Base-by-base conservation (phyloP, 148 eudicot species). In the Chenopodium album region DNA sequence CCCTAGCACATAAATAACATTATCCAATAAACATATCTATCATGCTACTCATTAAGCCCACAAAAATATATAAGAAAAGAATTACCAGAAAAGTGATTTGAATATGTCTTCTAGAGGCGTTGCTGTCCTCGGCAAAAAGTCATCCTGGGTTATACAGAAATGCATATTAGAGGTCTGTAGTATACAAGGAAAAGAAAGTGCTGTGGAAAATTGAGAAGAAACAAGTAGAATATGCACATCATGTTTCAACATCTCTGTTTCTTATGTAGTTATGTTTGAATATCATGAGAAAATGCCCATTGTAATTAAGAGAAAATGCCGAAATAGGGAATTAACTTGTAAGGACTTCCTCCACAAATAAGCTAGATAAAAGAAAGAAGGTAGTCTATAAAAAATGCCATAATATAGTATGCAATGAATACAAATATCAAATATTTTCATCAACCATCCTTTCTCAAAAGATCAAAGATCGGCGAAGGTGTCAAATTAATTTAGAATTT, bases 81-180 rank as follows among this genome's bases (percentile, higher is more conserved):
- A 44, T 86, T 90, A 96, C 99, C 99, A 97, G 89, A 94, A 92
- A 71, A 97, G 90, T 4, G 99, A 97, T 88, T 90, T 97, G 86
- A 94, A 97, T 72, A 97, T 94, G 85, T 97, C 98, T 90, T 97
- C 97, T 84, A 97, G 86, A 10, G 99, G 99, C 19, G 98, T 97
- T 46, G 99, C 97, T 80, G 99, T 97, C 82, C 99, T 88, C 6
- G 99, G 99, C 89, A 97, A 92, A 88, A 94, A 97, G 85, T 97
- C 99, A 80, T 97, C 99, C 99, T 97, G 88, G 76, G 83, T 79
- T 79, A 62, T 32, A 69, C 76, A 64, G 4, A 81, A 63, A 16
- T 19, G 77, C 64, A 52, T 26, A 71, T 84, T 62, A 76, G 17
- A 62, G 14, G 23, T 32, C 23, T 29, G 9, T 19, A 54, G 85